Evolutionary conservation across 768 basidiomycete species (phyloP), one percentile per base, ranked within the genome.

Genomic region (Termitomyces sp.): DNA sequence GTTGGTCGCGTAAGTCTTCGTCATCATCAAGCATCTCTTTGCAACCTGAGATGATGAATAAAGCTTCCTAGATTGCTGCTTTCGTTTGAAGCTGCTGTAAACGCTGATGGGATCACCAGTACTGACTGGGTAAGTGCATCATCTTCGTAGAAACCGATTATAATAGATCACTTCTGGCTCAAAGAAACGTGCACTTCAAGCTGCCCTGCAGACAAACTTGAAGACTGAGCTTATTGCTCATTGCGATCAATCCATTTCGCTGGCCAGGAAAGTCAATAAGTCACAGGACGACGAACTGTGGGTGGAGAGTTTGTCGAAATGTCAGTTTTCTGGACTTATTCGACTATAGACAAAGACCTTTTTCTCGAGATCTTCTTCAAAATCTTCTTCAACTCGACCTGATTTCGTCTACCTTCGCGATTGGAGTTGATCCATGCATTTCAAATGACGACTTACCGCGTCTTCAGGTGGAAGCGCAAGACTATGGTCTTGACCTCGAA

Each of bases 61-160:
- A 66, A 91, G 89, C 75, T 92, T 13, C 89, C 90, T 31, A 73
- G 73, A 16, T 70, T 91, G 24, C 63, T 92, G 34, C 66, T 73
- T 7, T 69, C 67, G n/a, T 86, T 90, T 54, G 82, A 84, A 61
- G 80, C 76, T 62, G 73, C 73, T 27, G 68, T 88, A 11, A 83
- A 80, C 50, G 69, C 73, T 36, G 86, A 88, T 46, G 79, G 78
- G 34, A 71, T 78, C 2, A 67, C 77, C 1, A 81, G 79, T 50
- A 69, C 73, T 13, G 88, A 91, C 61, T 84, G 82, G 81, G 90
- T 88, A 64, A 58, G 20, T 30, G 37, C 2, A 47, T 33, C 3
- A 30, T 16, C 16, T 7, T 22, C 12, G 12, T 31, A 7, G 39
- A 30, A 20, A 8, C 9, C 3, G 2, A 41, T 6, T 2, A 18